phyloP scores from a whole-genome alignment of 148 eudicot genomes.

The Amaranthus palmeri region DNA sequence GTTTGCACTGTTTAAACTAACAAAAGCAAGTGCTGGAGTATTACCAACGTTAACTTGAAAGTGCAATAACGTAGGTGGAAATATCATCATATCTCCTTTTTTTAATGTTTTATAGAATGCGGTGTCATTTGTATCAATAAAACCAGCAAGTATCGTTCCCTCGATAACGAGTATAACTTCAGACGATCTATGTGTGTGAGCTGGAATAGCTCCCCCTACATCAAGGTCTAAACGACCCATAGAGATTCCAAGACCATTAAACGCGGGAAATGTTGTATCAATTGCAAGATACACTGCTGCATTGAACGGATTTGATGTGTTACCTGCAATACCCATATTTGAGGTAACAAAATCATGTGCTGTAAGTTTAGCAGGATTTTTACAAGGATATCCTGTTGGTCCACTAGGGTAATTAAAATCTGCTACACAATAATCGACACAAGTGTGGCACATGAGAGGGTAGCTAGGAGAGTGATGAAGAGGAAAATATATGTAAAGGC shows the following conservation, averaged over 20 bases:
- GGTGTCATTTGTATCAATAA: conserved; percentile 8
- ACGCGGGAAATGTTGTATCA: conserved; percentile 6
- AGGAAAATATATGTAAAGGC: no score
- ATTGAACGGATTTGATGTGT: conserved; percentile 10
- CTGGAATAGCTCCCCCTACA: conserved; percentile 15
- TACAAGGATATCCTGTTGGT: conserved; percentile 23
- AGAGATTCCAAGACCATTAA: conserved; percentile 22
- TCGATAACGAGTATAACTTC: conserved; percentile 4
- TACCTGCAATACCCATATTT: background rate
- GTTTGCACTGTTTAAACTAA: conserved; percentile 13
- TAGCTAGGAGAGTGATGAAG: no score
- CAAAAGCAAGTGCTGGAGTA: conserved; percentile 15
- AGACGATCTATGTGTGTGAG: conserved; percentile 13
- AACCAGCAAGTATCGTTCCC: conserved; percentile 20
- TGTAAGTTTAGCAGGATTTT: conserved; percentile 12
- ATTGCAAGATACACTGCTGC: background rate
- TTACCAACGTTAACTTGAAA: conserved; percentile 18
- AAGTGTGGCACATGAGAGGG: no score
- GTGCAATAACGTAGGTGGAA: conserved; percentile 17
- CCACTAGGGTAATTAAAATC: conserved; percentile 3
- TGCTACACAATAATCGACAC: conserved; percentile 21
- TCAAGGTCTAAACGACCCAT: conserved; percentile 17
- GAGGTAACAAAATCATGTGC: conserved; percentile 17
- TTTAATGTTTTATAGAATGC: conserved; percentile 22
- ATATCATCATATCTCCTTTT: conserved; percentile 21